Conservation (phyloP, 192 early-diverging fungal genomes). For the Entomortierella beljakovae region DNA sequence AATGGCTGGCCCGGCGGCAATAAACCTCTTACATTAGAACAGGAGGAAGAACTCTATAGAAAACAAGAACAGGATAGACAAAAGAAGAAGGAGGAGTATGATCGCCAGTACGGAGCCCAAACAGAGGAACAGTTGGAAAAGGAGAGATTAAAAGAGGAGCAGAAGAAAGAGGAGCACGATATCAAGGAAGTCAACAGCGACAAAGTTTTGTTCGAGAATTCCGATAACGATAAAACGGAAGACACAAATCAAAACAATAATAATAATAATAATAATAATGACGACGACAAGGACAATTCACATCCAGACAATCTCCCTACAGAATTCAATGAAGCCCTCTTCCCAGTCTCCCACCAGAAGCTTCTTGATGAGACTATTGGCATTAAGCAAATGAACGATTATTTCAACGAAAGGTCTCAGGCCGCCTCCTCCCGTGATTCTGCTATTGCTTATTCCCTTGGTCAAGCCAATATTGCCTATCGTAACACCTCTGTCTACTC, state of each 20-base stretch:
- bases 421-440: constrained; percentile 1
- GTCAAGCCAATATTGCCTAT: constrained; percentile 49
- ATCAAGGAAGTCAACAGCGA: constrained; percentile 14
- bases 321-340: constrained; percentile 17
- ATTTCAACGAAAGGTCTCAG: constrained; percentile 5
- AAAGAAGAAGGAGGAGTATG: constrained; percentile 1
- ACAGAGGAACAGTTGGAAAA: constrained; percentile 5
- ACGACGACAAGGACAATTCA: neutral
- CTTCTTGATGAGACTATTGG: constrained; percentile 25
- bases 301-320: constrained; percentile 25
- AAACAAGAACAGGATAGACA: neutral
- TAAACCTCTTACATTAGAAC: neutral
- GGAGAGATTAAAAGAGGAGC: constrained; percentile 11
- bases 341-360: constrained; percentile 16
- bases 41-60: constrained; percentile 5
- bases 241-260: neutral
- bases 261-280: neutral
- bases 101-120: neutral
- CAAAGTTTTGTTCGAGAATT: neutral
- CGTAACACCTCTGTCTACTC: constrained; percentile 60
- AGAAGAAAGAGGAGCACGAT: neutral
- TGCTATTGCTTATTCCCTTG: constrained; percentile 20
- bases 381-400: constrained; percentile 4
- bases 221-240: neutral
- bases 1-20: constrained; percentile 6